phyloP scores from a whole-genome alignment of 495 filamentous ascomycete species.

The Acidomyces sp. region DNA sequence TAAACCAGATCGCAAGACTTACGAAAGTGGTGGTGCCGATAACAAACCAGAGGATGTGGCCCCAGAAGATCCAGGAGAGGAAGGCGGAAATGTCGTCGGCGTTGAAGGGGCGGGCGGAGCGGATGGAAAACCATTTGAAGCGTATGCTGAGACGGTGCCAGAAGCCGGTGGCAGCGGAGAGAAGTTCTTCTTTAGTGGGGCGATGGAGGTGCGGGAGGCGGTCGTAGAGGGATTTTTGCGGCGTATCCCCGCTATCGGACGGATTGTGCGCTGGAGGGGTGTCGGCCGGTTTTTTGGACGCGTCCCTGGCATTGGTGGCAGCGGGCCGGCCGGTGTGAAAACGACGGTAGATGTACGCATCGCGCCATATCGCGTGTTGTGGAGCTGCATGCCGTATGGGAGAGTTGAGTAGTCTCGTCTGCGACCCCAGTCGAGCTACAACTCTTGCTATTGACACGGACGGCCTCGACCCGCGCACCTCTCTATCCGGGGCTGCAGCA shows the following conservation, averaged over 20 bases:
- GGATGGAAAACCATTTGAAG: slow-evolving; percentile 96
- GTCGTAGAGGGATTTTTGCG: slow-evolving; percentile 36
- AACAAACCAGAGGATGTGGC: slow-evolving; percentile 87
- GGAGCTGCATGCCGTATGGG: too few species aligned
- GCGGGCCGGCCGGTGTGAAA: too few species aligned
- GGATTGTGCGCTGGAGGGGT: too few species aligned
- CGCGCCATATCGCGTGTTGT: too few species aligned
- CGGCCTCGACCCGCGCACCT: too few species aligned
- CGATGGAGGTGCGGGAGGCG: slow-evolving; percentile 61
- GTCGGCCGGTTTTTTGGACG: too few species aligned
- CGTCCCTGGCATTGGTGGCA: too few species aligned
- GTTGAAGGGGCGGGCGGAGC: slow-evolving; percentile 90
- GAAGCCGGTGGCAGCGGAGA: slow-evolving; percentile 84
- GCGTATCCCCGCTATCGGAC: neutral
- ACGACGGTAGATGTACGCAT: too few species aligned
- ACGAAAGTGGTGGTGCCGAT: slow-evolving; percentile 96
- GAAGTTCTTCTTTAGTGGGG: slow-evolving; percentile 83
- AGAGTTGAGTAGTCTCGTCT: too few species aligned
- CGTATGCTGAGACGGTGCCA: slow-evolving; percentile 81
- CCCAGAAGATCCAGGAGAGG: slow-evolving; percentile 85
- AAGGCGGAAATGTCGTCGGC: slow-evolving; percentile 89
- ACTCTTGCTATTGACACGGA: too few species aligned
- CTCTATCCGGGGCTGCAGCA: too few species aligned
- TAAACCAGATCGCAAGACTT: slow-evolving; percentile 70
- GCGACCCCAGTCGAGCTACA: too few species aligned